These are phyloP conservation scores for Paxillus ammoniavirescens DNA, from an alignment of 768 basidiomycete genomes.

Conservation along the genomic window DNA sequence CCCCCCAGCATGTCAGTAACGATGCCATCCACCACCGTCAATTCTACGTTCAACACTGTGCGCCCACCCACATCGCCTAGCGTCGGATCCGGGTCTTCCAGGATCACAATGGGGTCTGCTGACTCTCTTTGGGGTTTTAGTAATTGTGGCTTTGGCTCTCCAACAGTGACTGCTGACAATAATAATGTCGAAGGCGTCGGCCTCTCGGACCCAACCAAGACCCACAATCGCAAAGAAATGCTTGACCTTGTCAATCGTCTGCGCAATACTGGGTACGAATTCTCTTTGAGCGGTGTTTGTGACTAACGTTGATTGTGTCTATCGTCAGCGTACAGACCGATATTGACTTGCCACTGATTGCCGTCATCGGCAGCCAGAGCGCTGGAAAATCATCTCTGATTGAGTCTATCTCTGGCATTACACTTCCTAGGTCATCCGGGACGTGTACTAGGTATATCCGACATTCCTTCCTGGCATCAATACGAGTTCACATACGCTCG, in stretches of 20 bases:
- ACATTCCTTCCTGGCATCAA: not conserved
- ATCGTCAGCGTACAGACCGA: conserved; percentile 57
- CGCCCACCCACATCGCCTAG: not conserved
- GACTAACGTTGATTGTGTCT: not conserved
- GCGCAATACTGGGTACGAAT: conserved; percentile 56
- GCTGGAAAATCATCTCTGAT: conserved; percentile 75
- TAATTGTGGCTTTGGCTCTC: too few relatives aligned
- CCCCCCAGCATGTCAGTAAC: not conserved
- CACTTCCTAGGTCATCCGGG: conserved; percentile 62
- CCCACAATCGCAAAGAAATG: conserved; percentile 45
- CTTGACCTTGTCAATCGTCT: conserved; percentile 60
- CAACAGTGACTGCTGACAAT: not conserved
- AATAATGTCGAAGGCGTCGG: conserved; percentile 42
- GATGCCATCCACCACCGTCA: too few relatives aligned
- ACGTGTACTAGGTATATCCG: conserved; percentile 62
- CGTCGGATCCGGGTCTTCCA: not conserved
- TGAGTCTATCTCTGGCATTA: conserved; percentile 69
- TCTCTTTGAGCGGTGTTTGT: too few relatives aligned
- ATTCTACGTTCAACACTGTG: not conserved
- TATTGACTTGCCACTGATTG: conserved; percentile 69
- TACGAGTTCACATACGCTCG: not conserved
- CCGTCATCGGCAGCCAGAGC: conserved; percentile 65
- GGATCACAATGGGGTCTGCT: not conserved
- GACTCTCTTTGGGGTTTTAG: conserved; percentile 23
- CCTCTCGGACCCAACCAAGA: conserved; percentile 46